Evolutionary conservation across 768 basidiomycete genomes (phyloP), one percentile per base, ranked within the genome.

Genomic region (Mycena olivaceomarginata): DNA sequence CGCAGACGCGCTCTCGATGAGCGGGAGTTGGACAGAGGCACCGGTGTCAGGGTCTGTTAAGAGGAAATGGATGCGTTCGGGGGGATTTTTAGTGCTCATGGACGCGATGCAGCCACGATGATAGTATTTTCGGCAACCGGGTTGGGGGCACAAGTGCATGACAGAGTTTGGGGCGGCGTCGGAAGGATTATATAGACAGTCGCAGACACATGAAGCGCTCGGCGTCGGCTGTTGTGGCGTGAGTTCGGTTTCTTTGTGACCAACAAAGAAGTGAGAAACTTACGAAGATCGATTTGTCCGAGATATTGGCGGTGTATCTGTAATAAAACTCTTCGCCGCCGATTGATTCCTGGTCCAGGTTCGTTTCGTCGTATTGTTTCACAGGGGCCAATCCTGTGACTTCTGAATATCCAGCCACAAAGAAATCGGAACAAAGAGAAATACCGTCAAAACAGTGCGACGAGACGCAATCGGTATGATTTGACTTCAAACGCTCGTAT

Each of bases 141-240:
- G 90, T 0, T 90, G 88, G 0, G 92, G 91, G 79, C 93, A 94
- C 69, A 92, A 92, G 69, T 93, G 91, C 84, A 91, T 91, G 9
- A 90, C 51, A 7, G 80, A 78, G 9, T 66, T 39, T 2, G 80
- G 71, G 37, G 81, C 63, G 53, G 80, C 31, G 56, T 85, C 79
- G 65, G 89, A 85, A 0, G 92, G 90, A 40, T 84, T 84, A 77
- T 93, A 94, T 0, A 90, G 88, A 4, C 82, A 56, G 15, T 76
- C 77, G 83, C 93, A 94, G 5, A 86, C 78, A 70, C 93, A 93
- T 0, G 88, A 85, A 0, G 80, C 66, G 0, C 84, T 81, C 0
- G 86, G 88, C 77, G 86, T 88, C 15, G 90, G 91, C 91, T 93
- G 67, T 39, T 22, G 20, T 39, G 51, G 51, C 0, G 40, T 12